Conservation (phyloP, 2,329 filamentous ascomycete genomes). For the Diplodia corticola region DNA sequence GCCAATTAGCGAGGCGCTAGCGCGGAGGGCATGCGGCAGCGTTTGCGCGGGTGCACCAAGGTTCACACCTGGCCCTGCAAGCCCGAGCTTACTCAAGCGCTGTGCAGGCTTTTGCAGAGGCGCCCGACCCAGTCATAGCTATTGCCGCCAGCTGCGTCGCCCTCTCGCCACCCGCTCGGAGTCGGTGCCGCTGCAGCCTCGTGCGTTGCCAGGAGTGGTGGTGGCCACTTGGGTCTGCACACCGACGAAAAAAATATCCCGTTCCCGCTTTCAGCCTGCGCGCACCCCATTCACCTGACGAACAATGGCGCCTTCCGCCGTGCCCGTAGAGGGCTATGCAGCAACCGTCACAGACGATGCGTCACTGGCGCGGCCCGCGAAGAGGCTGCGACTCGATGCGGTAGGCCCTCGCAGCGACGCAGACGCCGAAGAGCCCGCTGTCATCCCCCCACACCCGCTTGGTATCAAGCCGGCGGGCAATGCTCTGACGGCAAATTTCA, state of each 20-base stretch:
- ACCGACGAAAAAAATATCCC: background rate
- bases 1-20: conserved; percentile 25
- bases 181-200: conserved; percentile 10
- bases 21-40: conserved; percentile 18
- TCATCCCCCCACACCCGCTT: conserved; percentile 76
- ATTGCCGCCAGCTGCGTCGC: background rate
- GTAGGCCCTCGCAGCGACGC: background rate
- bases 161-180: conserved; percentile 7
- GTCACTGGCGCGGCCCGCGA: conserved; percentile 19
- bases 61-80: background rate
- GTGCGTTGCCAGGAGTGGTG: background rate
- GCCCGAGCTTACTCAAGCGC: background rate
- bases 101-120: conserved; percentile 10
- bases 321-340: conserved; percentile 22
- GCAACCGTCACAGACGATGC: conserved; percentile 2
- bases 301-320: conserved; percentile 23
- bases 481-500: conserved; percentile 64
- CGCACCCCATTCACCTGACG: background rate
- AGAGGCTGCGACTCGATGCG: conserved; percentile 18
- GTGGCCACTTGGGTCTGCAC: background rate
- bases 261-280: background rate
- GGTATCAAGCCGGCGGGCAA: conserved; percentile 88
- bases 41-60: conserved; percentile 11
- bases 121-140: background rate
- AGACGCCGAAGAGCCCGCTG: conserved; percentile 46